phyloP scores from a whole-genome alignment of 257 asterid genomes.

The Solanum neorickii region DNA sequence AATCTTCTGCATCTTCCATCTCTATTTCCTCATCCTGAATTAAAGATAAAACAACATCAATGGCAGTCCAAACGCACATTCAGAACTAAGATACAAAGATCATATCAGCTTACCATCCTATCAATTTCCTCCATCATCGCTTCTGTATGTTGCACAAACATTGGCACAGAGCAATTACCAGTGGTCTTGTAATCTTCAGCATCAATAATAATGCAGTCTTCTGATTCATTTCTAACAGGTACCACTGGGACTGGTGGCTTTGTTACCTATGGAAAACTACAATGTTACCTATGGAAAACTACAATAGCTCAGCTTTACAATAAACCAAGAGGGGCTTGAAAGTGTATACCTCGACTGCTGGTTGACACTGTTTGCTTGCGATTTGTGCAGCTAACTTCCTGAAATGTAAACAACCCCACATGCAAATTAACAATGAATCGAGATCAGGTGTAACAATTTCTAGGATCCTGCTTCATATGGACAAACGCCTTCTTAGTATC shows the following conservation, averaged over 20 bases:
- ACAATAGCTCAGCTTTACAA: neutral
- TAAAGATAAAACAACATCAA: neutral
- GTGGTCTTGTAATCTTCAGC: conserved; percentile 23
- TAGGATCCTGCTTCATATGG: neutral
- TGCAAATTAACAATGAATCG: neutral
- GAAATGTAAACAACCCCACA: neutral
- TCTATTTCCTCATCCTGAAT: conserved; percentile 38
- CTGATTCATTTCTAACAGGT: conserved; percentile 10
- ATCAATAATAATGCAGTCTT: conserved; percentile 29
- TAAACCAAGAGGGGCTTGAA: neutral
- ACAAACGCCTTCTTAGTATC: neutral
- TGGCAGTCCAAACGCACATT: neutral
- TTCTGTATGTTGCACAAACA: conserved; percentile 67
- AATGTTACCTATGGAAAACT: conserved; percentile 4
- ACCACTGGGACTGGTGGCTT: conserved; percentile 18
- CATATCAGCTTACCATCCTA: conserved; percentile 38
- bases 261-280: conserved; percentile 9
- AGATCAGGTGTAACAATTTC: neutral
- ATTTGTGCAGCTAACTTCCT: conserved; percentile 58
- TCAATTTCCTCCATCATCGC: conserved; percentile 80
- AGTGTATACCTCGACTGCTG: neutral
- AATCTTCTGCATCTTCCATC: conserved; percentile 48
- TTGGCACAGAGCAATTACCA: conserved; percentile 40
- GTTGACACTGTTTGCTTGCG: conserved; percentile 33
- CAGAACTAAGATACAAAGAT: neutral